These are phyloP conservation scores for Kockiozyma suomiensis DNA, from an alignment of 805 yeast species.

Conservation along the genomic window DNA sequence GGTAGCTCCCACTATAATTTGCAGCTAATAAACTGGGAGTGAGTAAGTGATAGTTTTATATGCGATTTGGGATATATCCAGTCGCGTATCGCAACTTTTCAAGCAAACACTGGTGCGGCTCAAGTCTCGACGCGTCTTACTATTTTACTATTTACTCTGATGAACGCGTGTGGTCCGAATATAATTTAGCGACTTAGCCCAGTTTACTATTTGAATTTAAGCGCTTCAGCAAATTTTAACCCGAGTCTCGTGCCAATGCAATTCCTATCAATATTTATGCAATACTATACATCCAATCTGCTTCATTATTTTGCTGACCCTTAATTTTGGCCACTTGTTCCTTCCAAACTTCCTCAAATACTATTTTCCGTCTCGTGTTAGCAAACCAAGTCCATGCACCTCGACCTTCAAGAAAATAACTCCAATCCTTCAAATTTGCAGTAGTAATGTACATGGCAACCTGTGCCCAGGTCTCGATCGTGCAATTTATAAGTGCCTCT, in stretches of 20 bases:
- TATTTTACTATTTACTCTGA: too few relatives aligned
- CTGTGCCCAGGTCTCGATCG: constrained; percentile 23
- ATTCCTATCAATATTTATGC: too few relatives aligned
- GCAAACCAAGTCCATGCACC: constrained; percentile 33
- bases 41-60: too few relatives aligned
- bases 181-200: too few relatives aligned
- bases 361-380: constrained; percentile 10
- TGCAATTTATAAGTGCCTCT: neutral
- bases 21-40: too few relatives aligned
- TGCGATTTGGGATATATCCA: too few relatives aligned
- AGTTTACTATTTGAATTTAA: too few relatives aligned
- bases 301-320: neutral
- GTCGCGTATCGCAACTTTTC: neutral
- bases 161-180: too few relatives aligned
- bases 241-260: too few relatives aligned
- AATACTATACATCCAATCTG: neutral
- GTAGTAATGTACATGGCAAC: constrained; percentile 17
- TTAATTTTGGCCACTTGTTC: neutral
- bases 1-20: too few relatives aligned
- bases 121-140: constrained; percentile 3
- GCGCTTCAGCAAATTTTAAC: too few relatives aligned
- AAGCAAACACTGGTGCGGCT: neutral
- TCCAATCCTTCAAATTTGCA: constrained; percentile 22
- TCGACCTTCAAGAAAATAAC: constrained; percentile 21
- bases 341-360: constrained; percentile 7